Base-by-base conservation (phyloP, 1,284 basidiomycete species). In the Rhodotorula sp. region DNA sequence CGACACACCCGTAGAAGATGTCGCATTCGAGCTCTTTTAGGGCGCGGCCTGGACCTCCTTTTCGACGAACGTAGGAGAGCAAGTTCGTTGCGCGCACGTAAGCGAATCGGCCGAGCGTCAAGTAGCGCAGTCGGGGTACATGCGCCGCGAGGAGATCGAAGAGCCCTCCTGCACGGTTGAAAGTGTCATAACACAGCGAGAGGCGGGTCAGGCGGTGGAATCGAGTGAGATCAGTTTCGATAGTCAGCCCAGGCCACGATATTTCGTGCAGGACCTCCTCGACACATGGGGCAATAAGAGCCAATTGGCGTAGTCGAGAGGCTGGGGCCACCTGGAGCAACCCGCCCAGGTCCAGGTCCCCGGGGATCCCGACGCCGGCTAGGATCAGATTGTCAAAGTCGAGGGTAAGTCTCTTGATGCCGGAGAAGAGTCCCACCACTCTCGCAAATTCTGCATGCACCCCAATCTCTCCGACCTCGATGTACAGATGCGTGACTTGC, bases 151-250 rank as follows among this genome's bases (percentile, higher is more conserved):
- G 54, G 33, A 56, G 48, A 20, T 30, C 33, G 46, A 66, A 44
- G 33, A 66, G 12, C 33, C 54, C 61, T 49, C 61, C 24, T 1
- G 61, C 5, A 0, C 30, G 24, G 5, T 60, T 29, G 33, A 42
- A 66, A 15, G 60, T 66, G 5, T 22, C 7, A 6, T 7, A 6
- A 10, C 59, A 59, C n/a, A 66, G 46, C 3, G 45, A 10, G 45
- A 66, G 59, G 45, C 42, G 20, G 45, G 20, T 26, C n/a, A 66
- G 60, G 24, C 22, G n/a, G 20, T 10, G 2, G 8, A 66, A 57
- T 12, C 56, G 59, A 6, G 60, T 30, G 44, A 61, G n/a, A 20
- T 56, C 44, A 18, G 49, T 30, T 26, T 66, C 59, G 44, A 66
- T 42, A 2, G 37, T 42, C 37, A 42, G 20, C 3, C 20, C 33